Evolutionary conservation across 768 basidiomycete species (phyloP), one percentile per base, ranked within the genome.

Genomic region (Hemileccinum impolitum): DNA sequence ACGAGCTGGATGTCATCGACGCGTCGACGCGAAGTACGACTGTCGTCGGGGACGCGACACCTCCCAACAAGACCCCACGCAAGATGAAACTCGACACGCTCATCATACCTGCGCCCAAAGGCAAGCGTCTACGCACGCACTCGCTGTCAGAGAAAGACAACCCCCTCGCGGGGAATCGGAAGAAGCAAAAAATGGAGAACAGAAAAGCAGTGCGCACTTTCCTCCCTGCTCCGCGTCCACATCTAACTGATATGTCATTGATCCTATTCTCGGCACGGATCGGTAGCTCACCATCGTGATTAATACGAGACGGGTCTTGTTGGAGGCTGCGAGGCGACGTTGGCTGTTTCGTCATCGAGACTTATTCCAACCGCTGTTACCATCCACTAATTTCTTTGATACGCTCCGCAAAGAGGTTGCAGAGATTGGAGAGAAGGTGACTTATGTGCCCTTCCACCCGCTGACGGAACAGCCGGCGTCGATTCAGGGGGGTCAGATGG

Each of bases 401-500:
- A 56, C 61, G 11, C 52, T 81, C 18, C 54, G 53, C 30, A 61
- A 56, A 17, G 70, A 70, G 31, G 41, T 63, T 21, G 50, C 50
- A 30, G 71, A 70, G 28, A 32, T 70, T 25, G 59, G 43, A 19
- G 67, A 50, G 6, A 57, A 56, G 40, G 57, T 50, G 19, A 26
- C 59, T 4, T 73, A 65, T 53, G 59, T 65, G 0, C 75, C 75
- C 4, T 63, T 71, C 15, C 73, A 68, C 41, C 54, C 68, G 17
- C 50, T 79, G 41, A 68, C 68, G 19, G 66, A 70, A 36, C 82
- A 84, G 53, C 83, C 82, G 0, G 50, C 56, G 6, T 65, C 78
- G 34, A 71, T 87, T 25, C 67, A 67, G 15, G 76, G 75, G 9
- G 87, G 84, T 14, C 65, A 70, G 21, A 79, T 88, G 75, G 87